Base-by-base conservation (phyloP, 2,329 filamentous ascomycete genomes). In the Colletotrichum liaoningense region DNA sequence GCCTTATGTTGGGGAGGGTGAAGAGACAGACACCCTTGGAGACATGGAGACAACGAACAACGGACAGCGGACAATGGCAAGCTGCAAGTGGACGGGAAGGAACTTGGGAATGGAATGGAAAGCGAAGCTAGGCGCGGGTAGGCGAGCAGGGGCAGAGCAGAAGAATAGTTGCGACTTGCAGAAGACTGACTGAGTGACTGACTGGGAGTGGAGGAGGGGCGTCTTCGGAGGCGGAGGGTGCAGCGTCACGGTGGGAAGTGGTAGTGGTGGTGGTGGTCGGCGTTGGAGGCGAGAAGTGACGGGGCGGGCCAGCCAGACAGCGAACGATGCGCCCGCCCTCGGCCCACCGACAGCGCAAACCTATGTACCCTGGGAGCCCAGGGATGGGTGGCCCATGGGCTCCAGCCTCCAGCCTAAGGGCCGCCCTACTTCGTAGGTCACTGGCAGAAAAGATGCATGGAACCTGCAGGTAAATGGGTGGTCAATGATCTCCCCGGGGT, bases 241-340 rank as follows among this genome's bases (percentile, higher is more conserved):
- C 42, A 49, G 19, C 42, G 42, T 49, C 19, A 49, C 42, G 8
- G 42, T 42, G 38, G 38, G 33, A 35, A 35, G 33, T 35, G 33
- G 33, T 35, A 8, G 28, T 30, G 28, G 28, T 30, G 28, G 14
- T 42, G 16, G 38, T 42, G 38, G 38, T 7, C 16, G 38, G 38
- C 7, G 38, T 16, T 49, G 16, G 42, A 49, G 19, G 42, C 19
- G 42, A 22, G 42, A n/a, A 19, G 19, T 49, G 42, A 49, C 42
- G 42, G 42, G 19, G 42, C 42, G 7, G 19, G 16, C 42, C 19
- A 49, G 19, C 42, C 67, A 63, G 54, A 28, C 62, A 66, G 42
- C 33, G 42, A 59, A 28, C 30, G 46, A 62, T 62, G 69, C 57
- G 46, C 62, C 33, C 63, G 66, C 55, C 66, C 24, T 66, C 62